Percentiles rank a stretch among this genome's conserved stretches.
Evolutionary conservation across 2,329 filamentous ascomycete species (phyloP).

Genomic region (Calonectria ilicicola): DNA sequence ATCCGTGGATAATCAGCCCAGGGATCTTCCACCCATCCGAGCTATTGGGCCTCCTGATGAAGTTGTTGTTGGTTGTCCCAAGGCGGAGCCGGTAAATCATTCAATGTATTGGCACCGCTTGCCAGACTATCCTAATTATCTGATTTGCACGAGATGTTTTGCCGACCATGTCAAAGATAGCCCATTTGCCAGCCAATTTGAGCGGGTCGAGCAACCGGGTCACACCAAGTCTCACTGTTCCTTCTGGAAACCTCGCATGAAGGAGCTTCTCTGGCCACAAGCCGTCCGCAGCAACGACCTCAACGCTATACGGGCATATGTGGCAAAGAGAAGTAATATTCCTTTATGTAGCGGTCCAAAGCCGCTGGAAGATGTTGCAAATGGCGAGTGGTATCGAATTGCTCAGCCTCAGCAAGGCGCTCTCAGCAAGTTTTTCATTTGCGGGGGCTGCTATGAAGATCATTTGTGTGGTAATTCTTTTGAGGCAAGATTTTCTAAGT

Average conservation of each 20-base stretch:
- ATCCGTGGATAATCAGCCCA: conserved; percentile 6
- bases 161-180: conserved; percentile 50
- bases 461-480: conserved; percentile 43
- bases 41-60: conserved; percentile 38
- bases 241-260: conserved; percentile 48
- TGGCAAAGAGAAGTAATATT: conserved; percentile 40
- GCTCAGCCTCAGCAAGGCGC: conserved; percentile 41
- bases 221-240: conserved; percentile 45
- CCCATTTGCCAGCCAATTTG: conserved; percentile 44
- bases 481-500: conserved; percentile 44
- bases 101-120: conserved; percentile 47
- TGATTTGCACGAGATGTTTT: conserved; percentile 57
- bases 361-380: conserved; percentile 33
- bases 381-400: conserved; percentile 48
- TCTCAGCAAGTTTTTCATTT: conserved; percentile 49
- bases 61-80: conserved; percentile 43
- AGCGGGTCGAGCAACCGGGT: conserved; percentile 36
- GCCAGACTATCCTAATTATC: conserved; percentile 42
- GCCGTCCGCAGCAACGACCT: conserved; percentile 43
- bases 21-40: conserved; percentile 24
- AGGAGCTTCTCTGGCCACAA: conserved; percentile 48
- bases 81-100: conserved; percentile 41
- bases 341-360: conserved; percentile 44
- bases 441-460: conserved; percentile 54
- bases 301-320: conserved; percentile 41